A percentile compares a stretch with the other conserved stretches of the same genome.
Evolutionary conservation across 768 basidiomycete species (phyloP).

Genomic region (Lactarius evosmus): DNA sequence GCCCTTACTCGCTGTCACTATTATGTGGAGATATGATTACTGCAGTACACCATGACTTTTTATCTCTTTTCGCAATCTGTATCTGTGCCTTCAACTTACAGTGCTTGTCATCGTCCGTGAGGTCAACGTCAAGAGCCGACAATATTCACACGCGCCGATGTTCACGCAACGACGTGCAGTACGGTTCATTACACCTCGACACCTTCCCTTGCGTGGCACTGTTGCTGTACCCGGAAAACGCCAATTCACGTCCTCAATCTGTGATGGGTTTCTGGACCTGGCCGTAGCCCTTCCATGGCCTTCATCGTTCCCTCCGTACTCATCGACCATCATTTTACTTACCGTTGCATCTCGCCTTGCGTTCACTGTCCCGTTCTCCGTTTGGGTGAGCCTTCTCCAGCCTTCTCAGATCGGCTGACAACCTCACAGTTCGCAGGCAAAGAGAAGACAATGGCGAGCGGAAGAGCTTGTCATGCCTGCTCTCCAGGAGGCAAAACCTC

Average conservation of each 20-base stretch:
- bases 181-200: constrained; percentile 2
- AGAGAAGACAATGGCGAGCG: constrained; percentile 30
- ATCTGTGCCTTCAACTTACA: constrained; percentile 15
- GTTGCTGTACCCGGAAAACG: constrained; percentile 12
- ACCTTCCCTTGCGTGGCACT: background rate
- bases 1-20: constrained; percentile 22
- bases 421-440: constrained; percentile 27
- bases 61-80: constrained; percentile 25
- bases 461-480: constrained; percentile 32
- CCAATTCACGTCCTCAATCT: constrained; percentile 34
- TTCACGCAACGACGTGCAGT: constrained; percentile 12
- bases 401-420: background rate
- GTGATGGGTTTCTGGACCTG: constrained; percentile 72
- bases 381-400: constrained; percentile 58
- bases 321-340: constrained; percentile 69
- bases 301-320: constrained; percentile 63
- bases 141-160: constrained; percentile 17
- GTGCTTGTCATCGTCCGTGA: background rate
- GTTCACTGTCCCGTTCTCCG: constrained; percentile 61
- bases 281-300: constrained; percentile 73
- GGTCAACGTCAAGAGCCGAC: background rate
- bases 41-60: constrained; percentile 24
- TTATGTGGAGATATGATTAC: constrained; percentile 27
- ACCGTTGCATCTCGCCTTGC: constrained; percentile 59
- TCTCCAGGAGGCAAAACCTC: constrained; percentile 23